Evolutionary conservation across 306 rosid genomes (phyloP).

Genomic region (Trichosanthes cucumerina): DNA sequence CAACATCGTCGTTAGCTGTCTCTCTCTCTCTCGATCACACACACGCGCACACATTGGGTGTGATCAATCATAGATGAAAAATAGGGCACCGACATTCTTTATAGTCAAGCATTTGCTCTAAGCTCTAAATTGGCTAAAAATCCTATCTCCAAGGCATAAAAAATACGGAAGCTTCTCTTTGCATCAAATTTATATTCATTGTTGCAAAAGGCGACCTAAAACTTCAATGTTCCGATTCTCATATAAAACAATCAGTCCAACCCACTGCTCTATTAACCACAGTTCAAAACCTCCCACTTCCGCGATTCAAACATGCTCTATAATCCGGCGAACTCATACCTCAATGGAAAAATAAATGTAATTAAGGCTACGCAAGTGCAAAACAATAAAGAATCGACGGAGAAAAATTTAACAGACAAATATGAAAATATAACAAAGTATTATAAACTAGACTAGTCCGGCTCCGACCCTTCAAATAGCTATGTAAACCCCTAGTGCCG

Average conservation of each 20-base stretch:
- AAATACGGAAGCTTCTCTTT: neutral
- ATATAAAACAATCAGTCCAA: neutral
- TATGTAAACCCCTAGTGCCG: slow-evolving; percentile 4
- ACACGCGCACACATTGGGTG: neutral
- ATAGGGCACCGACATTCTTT: neutral
- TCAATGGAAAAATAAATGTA: neutral
- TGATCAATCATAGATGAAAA: neutral
- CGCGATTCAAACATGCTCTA: slow-evolving; percentile 5
- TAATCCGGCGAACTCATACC: neutral
- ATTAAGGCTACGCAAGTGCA: neutral
- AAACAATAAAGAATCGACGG: neutral
- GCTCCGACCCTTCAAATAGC: neutral
- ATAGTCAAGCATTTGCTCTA: neutral
- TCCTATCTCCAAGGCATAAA: neutral
- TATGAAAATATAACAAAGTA: neutral
- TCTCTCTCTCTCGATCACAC: neutral
- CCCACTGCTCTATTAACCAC: neutral
- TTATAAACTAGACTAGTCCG: neutral
- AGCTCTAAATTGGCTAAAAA: neutral
- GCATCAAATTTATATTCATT: neutral
- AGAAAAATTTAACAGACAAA: neutral
- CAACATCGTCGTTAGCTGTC: neutral
- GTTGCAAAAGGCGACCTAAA: neutral
- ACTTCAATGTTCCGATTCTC: neutral
- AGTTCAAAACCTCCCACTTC: neutral